These are phyloP conservation scores for Nematodospora valgi DNA, from an alignment of 805 yeast genomes.

Conservation along the genomic window DNA sequence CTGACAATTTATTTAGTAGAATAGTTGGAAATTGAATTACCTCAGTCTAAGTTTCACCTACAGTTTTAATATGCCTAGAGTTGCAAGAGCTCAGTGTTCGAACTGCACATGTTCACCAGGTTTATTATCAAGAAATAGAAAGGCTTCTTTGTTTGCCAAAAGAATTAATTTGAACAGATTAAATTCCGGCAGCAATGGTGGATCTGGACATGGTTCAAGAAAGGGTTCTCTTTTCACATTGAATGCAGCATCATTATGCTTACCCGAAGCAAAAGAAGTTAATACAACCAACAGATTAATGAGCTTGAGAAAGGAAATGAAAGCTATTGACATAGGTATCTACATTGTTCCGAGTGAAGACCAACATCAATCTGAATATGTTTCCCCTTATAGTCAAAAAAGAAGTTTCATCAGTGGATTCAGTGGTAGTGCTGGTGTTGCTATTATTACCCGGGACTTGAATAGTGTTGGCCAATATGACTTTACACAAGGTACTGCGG, in stretches of 20 bases:
- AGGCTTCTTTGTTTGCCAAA: conserved; percentile 52
- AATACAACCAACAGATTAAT: conserved; percentile 66
- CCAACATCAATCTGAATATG: conserved; percentile 63
- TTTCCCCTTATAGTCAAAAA: conserved; percentile 51
- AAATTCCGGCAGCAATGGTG: conserved; percentile 10
- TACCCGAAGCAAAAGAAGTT: conserved; percentile 43
- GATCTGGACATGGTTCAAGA: conserved; percentile 31
- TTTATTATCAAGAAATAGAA: conserved; percentile 61
- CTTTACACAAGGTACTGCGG: conserved; percentile 53
- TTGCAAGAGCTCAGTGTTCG: conserved; percentile 49
- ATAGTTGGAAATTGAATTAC: no score
- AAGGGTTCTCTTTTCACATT: conserved; percentile 41
- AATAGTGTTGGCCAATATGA: conserved; percentile 43
- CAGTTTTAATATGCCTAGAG: conserved; percentile 32
- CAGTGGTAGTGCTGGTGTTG: conserved; percentile 60
- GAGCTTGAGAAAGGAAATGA: conserved; percentile 57
- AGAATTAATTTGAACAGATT: conserved; percentile 31
- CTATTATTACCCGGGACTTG: conserved; percentile 53
- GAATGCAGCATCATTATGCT: conserved; percentile 40
- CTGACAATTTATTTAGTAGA: no score
- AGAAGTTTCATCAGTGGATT: conserved; percentile 58
- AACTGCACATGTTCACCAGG: conserved; percentile 89
- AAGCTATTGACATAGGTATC: conserved; percentile 42
- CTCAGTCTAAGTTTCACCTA: no score
- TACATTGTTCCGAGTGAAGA: conserved; percentile 62